phyloP scores from a whole-genome alignment of 2,329 filamentous ascomycete species.

The Fusarium sublunatum region DNA sequence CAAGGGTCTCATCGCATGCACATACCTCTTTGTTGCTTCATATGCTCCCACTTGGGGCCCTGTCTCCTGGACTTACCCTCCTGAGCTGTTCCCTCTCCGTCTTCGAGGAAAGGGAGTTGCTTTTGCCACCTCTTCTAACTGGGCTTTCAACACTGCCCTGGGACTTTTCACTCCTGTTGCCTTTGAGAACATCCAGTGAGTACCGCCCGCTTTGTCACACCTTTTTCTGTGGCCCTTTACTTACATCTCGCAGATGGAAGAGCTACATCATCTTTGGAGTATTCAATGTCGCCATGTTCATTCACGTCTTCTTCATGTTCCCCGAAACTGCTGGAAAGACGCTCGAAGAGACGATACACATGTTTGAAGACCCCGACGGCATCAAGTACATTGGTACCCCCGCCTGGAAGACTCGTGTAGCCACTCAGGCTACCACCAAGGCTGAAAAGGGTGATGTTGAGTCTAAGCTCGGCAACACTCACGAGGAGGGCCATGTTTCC shows the following conservation, averaged over 20 bases:
- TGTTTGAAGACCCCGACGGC: constrained; percentile 46
- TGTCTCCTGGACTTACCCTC: constrained; percentile 66
- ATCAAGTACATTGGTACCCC: constrained; percentile 36
- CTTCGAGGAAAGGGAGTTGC: constrained; percentile 64
- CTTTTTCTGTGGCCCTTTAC: neutral
- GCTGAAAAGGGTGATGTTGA: constrained; percentile 39
- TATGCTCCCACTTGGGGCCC: constrained; percentile 60
- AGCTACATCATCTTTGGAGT: constrained; percentile 38
- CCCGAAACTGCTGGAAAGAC: constrained; percentile 60
- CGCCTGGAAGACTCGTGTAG: constrained; percentile 38
- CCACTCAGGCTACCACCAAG: constrained; percentile 18
- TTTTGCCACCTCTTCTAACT: constrained; percentile 59
- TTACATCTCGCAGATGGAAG: constrained; percentile 21
- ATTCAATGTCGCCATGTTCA: constrained; percentile 37
- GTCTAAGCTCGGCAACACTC: constrained; percentile 25
- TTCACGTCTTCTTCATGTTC: constrained; percentile 57
- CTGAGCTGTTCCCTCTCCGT: constrained; percentile 63
- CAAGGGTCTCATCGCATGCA: constrained; percentile 73
- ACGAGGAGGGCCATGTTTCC: constrained; percentile 6
- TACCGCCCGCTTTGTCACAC: neutral
- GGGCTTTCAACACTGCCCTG: constrained; percentile 56
- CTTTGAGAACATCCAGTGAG: constrained; percentile 43
- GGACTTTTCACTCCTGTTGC: constrained; percentile 49
- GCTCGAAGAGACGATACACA: constrained; percentile 70
- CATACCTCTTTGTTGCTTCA: constrained; percentile 71